Base-by-base conservation (phyloP, 257 asterid genomes). In the Solanum phureja region DNA sequence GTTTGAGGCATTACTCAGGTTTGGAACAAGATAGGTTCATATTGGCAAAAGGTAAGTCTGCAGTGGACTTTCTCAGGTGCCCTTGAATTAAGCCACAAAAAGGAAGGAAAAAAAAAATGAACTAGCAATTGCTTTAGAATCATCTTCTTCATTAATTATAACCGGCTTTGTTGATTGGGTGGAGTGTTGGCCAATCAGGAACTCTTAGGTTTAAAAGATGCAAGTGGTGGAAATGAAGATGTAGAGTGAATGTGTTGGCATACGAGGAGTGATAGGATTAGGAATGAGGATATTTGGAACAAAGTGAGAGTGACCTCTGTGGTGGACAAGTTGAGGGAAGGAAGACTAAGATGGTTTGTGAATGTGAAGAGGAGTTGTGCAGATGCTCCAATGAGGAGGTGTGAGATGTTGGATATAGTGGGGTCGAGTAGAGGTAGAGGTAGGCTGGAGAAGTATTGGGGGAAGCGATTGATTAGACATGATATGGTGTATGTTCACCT, bases 91-190 rank as follows among this genome's bases (percentile, higher is more conserved):
- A 72, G 79, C 44, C 0, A 69, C 5, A 33, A 33, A 71, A 42
- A 42, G 49, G 14, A 42, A 42, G 49, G 49, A 0, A 0, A 68
- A 12, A 68, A 29, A 6, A 71, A 31, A 31, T 33, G 13, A 0
- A 71, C 49, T 3, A 0, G 83, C 52, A 74, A 74, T 21, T 58
- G 27, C 27, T 58, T 58, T 58, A 58, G 27, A 58, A 21, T 58
- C 68, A 58, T 58, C 27, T 19, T 58, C 27, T 58, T 58, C 68
- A 21, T 58, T 0, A 58, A 58, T 21, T 58, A 21, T 7, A 58
- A 58, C 68, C 0, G 5, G 27, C 0, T 58, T 58, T 58, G 71
- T 62, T 23, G 3, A 23, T 42, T 0, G 13, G 71, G 11, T 0
- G 27, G 2, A 58, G 27, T 21, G 27, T 58, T 58, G 27, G 12